Percentiles rank a stretch among this genome's conserved stretches.
Evolutionary conservation across 805 yeast species (phyloP).

Genomic region (Torulaspora microellipsoides): DNA sequence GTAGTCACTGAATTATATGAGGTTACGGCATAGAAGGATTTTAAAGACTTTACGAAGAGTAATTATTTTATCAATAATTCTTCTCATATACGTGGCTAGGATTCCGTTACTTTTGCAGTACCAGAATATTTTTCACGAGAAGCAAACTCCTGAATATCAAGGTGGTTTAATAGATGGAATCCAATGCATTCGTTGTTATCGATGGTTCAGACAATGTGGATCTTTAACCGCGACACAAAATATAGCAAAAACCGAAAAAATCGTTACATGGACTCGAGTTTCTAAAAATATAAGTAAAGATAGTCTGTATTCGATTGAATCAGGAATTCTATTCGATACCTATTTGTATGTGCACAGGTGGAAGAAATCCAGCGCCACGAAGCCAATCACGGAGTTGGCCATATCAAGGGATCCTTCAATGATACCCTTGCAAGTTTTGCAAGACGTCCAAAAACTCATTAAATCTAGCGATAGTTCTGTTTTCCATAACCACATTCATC

Average conservation of each 20-base stretch:
- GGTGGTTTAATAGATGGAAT: conserved; percentile 34
- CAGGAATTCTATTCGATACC: conserved; percentile 21
- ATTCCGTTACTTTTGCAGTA: conserved; percentile 1
- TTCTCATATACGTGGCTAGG: conserved; percentile 1
- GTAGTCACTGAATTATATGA: conserved; percentile 1
- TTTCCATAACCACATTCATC: conserved; percentile 26
- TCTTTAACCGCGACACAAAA: conserved; percentile 17
- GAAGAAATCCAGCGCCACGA: conserved; percentile 10
- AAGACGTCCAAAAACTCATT: conserved; percentile 32
- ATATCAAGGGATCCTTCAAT: conserved; percentile 35
- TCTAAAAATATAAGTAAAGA: conserved; percentile 24
- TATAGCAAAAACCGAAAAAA: neutral
- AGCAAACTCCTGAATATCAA: conserved; percentile 16
- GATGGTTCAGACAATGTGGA: conserved; percentile 31
- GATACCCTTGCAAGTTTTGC: conserved; percentile 36
- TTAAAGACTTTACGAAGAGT: conserved; percentile 2
- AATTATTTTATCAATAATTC: neutral
- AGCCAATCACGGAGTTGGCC: conserved; percentile 44
- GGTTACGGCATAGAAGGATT: conserved; percentile 7
- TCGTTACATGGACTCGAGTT: conserved; percentile 26
- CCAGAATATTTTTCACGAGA: conserved; percentile 1
- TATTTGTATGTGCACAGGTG: conserved; percentile 28
- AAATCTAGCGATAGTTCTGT: conserved; percentile 33
- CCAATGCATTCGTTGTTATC: conserved; percentile 28
- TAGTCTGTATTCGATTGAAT: conserved; percentile 9